Evolutionary conservation across 495 filamentous ascomycete genomes (phyloP), one percentile per base, ranked within the genome.

Genomic region (Zalerion maritima): DNA sequence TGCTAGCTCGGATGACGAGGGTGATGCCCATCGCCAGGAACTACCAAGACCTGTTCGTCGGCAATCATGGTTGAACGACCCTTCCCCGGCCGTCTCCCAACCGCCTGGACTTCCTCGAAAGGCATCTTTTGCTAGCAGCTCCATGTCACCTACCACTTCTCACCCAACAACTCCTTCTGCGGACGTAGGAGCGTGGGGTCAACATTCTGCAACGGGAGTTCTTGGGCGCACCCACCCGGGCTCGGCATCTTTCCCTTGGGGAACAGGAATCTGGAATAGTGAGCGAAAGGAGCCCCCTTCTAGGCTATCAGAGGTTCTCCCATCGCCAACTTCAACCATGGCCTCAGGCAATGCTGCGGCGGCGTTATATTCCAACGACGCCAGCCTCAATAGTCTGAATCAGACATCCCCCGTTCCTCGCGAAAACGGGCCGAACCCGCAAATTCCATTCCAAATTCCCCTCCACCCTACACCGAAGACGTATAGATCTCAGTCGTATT

Each of bases 401-500:
- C 58, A 62, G 33, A 54, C 54, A 0, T 61, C 59, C 11, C 52
- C 58, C 7, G 48, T 45, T 12, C 50, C 55, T 5, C 44, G 60
- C 37, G 65, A 70, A 5, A 43, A 45, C 21, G 39, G 46, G 8
- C 38, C 58, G 8, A 63, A 60, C 23, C 62, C 71, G 5, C 78
- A 82, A 33, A 81, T 93, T 34, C 85, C 85, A 9, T 91, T 94
- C 36, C 69, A 81, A 4, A 93, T 93, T 35, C 86, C 86, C 3
- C 60, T 94, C 9, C 81, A 93, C 36, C 86, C 86, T 3, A 89
- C 84, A 1, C 81, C 78, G 6, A 89, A 93, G 45, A 87, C 80
- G 2, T 91, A 91, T 44, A 78, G 89, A 18, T 97, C 89, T 9
- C 82, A 92, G 55, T 97, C 89, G 4, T 96, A 94, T 49, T 94